phyloP scores from a whole-genome alignment of 352 stramenopile genomes.

The Phytophthora parvispora region DNA sequence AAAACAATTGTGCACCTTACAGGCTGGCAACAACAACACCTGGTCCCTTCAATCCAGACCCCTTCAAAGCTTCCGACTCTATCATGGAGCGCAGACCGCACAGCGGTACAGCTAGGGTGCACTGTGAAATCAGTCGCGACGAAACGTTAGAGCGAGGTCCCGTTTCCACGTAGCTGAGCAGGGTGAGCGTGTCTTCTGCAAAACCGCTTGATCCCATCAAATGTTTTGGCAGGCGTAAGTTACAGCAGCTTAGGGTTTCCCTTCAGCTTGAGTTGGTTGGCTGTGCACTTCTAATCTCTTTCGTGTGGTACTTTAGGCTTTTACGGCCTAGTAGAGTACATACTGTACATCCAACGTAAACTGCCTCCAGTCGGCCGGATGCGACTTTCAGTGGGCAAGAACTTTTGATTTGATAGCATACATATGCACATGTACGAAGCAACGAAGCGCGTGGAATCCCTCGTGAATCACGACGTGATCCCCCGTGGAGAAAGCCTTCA shows the following conservation, averaged over 20 bases:
- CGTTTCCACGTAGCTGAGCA: conserved; percentile 1
- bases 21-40: background rate
- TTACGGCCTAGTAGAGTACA: too few species aligned
- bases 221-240: background rate
- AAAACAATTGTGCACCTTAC: conserved; percentile 7
- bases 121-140: background rate
- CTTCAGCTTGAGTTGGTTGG: too few species aligned
- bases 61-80: background rate
- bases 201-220: background rate
- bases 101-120: background rate
- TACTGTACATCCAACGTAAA: too few species aligned
- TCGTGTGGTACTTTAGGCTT: too few species aligned
- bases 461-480: too few species aligned
- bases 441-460: too few species aligned
- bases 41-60: background rate
- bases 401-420: too few species aligned
- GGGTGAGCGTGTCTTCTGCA: background rate
- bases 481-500: too few species aligned
- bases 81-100: background rate
- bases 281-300: too few species aligned
- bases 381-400: too few species aligned
- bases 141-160: background rate
- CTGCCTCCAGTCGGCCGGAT: too few species aligned
- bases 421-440: too few species aligned
- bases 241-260: background rate